These are phyloP conservation scores for Geranomyces variabilis DNA, from an alignment of 192 early-diverging fungal species.

Conservation along the genomic window DNA sequence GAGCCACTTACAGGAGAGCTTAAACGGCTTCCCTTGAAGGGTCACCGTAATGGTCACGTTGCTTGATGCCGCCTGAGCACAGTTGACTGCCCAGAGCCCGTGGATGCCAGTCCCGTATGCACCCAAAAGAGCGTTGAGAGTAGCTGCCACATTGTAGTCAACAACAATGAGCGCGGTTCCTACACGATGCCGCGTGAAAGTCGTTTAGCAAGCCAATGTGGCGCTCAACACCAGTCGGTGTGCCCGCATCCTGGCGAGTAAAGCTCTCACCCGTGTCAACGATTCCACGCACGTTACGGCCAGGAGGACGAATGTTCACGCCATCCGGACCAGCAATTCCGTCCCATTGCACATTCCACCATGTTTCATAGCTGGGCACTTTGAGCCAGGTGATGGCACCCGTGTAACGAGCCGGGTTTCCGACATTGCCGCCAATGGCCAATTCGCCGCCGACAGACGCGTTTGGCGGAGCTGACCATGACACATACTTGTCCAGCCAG, in stretches of 20 bases:
- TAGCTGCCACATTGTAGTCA: constrained; percentile 28
- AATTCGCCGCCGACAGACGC: constrained; percentile 22
- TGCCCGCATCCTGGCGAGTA: too few relatives aligned
- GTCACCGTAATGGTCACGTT: constrained; percentile 18
- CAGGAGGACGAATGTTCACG: constrained; percentile 17
- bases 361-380: constrained; percentile 19
- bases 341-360: constrained; percentile 31
- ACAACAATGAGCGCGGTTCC: constrained; percentile 29
- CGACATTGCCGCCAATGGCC: constrained; percentile 13
- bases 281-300: constrained; percentile 20
- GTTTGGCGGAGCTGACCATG: constrained; percentile 14
- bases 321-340: constrained; percentile 28
- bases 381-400: constrained; percentile 35
- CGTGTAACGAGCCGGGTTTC: constrained; percentile 32
- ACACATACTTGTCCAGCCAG: constrained; percentile 21
- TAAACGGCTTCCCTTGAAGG: constrained; percentile 22
- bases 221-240: too few relatives aligned
- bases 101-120: constrained; percentile 13
- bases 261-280: constrained; percentile 26
- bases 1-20: constrained; percentile 16
- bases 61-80: constrained; percentile 8
- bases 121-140: constrained; percentile 10
- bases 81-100: constrained; percentile 30
- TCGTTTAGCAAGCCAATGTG: too few relatives aligned
- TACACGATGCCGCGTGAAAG: background rate